A percentile compares a stretch with the other conserved stretches of the same genome.
Evolutionary conservation across 306 rosid species (phyloP).

Genomic region (Quercus parvula): DNA sequence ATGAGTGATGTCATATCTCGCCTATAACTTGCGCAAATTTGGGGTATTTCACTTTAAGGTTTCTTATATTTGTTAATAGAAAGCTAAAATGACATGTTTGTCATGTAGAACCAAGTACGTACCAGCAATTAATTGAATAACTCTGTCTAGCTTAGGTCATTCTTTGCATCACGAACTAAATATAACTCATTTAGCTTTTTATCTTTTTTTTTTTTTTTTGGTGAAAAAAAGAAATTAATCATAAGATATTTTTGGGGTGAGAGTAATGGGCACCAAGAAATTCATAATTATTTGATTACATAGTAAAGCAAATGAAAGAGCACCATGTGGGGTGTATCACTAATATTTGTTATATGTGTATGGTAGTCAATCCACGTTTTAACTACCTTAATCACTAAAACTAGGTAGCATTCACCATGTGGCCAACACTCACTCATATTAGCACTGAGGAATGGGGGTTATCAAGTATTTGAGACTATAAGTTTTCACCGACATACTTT

Average conservation of each 20-base stretch:
- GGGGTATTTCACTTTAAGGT: neutral
- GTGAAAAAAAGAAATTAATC: neutral
- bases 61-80: neutral
- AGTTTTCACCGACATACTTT: neutral
- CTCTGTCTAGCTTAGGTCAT: neutral
- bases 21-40: neutral
- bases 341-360: neutral
- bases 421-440: slow-evolving; percentile 4
- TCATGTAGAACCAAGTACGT: neutral
- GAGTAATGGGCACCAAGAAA: neutral
- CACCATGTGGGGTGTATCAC: neutral
- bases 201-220: neutral
- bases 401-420: neutral
- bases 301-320: neutral
- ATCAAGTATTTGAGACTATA: neutral
- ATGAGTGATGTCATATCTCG: neutral
- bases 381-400: slow-evolving; percentile 1
- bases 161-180: neutral
- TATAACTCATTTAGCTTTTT: no score
- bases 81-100: neutral
- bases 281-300: neutral
- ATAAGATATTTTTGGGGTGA: neutral
- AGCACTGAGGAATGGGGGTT: neutral
- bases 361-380: neutral
- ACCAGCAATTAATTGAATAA: neutral